phyloP scores from a whole-genome alignment of 139 green algal genomes.

The Chlorella sp. region DNA sequence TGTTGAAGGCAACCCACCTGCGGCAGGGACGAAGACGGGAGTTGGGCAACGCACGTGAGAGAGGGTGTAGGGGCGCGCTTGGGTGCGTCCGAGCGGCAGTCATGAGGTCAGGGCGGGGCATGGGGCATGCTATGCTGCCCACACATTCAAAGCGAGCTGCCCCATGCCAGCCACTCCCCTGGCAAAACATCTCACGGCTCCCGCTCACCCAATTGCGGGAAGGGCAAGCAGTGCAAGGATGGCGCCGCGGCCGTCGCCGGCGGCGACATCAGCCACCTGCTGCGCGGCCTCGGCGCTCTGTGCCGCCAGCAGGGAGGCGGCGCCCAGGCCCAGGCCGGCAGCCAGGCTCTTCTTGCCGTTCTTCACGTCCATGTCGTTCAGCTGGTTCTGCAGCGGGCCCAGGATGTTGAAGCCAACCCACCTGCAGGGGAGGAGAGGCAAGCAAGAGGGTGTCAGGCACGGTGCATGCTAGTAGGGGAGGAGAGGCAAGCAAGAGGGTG shows the following conservation, averaged over 20 bases:
- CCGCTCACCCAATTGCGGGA: conserved; percentile 18
- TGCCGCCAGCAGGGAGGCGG: conserved; percentile 47
- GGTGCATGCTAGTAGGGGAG: too few species aligned
- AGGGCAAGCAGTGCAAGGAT: conserved; percentile 24
- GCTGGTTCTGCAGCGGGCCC: conserved; percentile 21
- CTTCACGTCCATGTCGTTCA: not conserved
- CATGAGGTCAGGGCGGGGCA: too few species aligned
- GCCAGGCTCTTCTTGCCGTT: conserved; percentile 26
- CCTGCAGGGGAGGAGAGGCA: not conserved
- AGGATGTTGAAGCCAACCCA: conserved; percentile 53
- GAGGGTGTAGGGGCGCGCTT: too few species aligned
- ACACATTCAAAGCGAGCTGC: too few species aligned
- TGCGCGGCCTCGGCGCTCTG: conserved; percentile 67
- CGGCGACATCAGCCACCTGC: conserved; percentile 78
- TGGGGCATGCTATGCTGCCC: too few species aligned
- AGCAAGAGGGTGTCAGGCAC: too few species aligned
- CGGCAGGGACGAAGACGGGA: not conserved
- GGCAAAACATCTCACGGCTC: too few species aligned
- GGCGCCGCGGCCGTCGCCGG: conserved; percentile 34
- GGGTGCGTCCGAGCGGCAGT: too few species aligned
- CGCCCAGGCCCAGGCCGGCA: conserved; percentile 46
- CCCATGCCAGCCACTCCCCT: too few species aligned
- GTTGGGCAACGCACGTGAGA: not conserved
- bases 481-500: too few species aligned
- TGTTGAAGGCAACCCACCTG: conserved; percentile 48